Base-by-base conservation (phyloP, 2,329 filamentous ascomycete genomes). In the Aaosphaeria pasadenensis region DNA sequence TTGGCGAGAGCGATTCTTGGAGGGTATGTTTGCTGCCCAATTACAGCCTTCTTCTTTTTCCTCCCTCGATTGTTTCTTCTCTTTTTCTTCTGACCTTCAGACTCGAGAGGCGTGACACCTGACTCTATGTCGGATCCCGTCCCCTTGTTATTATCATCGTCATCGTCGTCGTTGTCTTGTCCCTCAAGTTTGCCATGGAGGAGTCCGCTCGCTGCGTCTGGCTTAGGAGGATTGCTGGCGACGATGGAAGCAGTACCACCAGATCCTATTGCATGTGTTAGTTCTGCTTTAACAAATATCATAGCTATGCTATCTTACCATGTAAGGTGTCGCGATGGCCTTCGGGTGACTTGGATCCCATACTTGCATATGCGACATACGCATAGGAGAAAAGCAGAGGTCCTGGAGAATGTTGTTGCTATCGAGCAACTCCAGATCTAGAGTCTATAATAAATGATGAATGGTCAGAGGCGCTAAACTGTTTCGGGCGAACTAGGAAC, bases 1-100 rank as follows among this genome's bases (percentile, higher is more conserved):
- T 83, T 81, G 11, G 85, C 82, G 9, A 94, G 72, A 28, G 83
- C 77, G 28, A 92, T 83, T 31, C 87, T 82, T 2, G 89, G 89
- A 35, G 89, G 89, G 48, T 80, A 77, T 7, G 86, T 87, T 72
- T 95, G 89, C 42, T 80, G 77, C 73, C 62, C 39, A 49, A 5
- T 48, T 6, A 66, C 42, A 60, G 74, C 75, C 68, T 79, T 87
- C 77, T 87, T 87, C 74, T 84, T 85, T 68, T 84, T 82, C 72
- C 81, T 84, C 76, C 85, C 89, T 76, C 76, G 78, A 64, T 77
- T 80, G 17, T 46, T 73, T 69, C 57, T 91, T 91, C 74, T 89
- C 89, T 75, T 43, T 89, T 89, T 72, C 87, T 86, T 31, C 6
- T 6, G 36, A 7, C 13, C 7, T 24, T 1, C 30, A 33, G 11